Evolutionary conservation across 148 eudicot genomes (phyloP).

Genomic region (Simmondsia chinensis): DNA sequence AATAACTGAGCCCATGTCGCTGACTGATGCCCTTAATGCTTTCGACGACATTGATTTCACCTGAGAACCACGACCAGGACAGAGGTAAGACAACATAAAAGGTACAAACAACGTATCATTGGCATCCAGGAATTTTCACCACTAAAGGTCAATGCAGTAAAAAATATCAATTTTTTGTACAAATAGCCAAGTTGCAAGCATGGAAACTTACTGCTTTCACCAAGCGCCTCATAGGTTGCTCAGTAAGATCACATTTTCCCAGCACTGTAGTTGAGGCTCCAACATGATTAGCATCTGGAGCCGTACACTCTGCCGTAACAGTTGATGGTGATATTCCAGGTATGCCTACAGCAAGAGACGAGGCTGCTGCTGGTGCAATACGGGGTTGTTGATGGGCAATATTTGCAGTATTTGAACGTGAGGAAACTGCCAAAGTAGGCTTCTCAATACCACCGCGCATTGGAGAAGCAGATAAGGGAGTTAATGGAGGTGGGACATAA

Average conservation of each 20-base stretch:
- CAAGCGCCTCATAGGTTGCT: constrained; percentile 83
- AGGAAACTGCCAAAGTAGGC: constrained; percentile 42
- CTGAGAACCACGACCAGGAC: constrained; percentile 23
- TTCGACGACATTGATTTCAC: constrained; percentile 70
- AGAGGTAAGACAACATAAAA: no score
- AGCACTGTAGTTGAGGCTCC: constrained; percentile 38
- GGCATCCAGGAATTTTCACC: no score
- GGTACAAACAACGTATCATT: no score
- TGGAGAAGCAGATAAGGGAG: constrained; percentile 78
- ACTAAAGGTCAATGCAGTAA: no score
- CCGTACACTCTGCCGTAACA: constrained; percentile 69
- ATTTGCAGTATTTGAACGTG: constrained; percentile 52
- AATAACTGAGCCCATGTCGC: constrained; percentile 84
- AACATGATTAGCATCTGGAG: constrained; percentile 57
- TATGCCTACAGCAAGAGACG: constrained; percentile 90
- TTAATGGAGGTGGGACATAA: constrained; percentile 65
- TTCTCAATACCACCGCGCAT: constrained; percentile 81
- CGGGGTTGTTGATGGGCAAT: constrained; percentile 46
- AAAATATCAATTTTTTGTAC: no score
- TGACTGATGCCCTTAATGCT: constrained; percentile 57
- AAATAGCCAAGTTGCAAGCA: no score
- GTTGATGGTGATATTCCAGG: constrained; percentile 98
- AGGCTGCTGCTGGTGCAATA: constrained; percentile 39
- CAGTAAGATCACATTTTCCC: constrained; percentile 61
- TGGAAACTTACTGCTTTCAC: constrained; percentile 75